Base-by-base conservation (phyloP, 1,284 basidiomycete species). In the Vanrija sp. region DNA sequence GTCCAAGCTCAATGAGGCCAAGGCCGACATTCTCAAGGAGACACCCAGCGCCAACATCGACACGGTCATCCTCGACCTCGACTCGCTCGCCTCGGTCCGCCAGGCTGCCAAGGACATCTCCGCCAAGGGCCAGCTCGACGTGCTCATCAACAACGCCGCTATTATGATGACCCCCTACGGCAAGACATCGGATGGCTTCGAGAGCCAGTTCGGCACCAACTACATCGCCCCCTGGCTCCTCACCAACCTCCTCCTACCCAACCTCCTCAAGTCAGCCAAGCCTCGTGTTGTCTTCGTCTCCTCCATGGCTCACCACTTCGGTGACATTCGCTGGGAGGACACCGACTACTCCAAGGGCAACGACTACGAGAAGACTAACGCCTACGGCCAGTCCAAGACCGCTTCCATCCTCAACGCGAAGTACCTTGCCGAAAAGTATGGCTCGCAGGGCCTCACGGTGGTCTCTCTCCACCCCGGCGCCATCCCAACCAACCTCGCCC, bases 101-200 rank as follows among this genome's bases (percentile, higher is more conserved):
- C 15, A 52, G 16, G 62, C 45, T 0, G 60, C 54, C 5, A 12
- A 46, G 38, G 49, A 53, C 38, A 61, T 66, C 40, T 25, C 14
- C 6, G 19, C 28, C 16, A 39, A 42, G 7, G 48, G 43, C 26
- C 18, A 26, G 40, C n/a, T 62, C 52, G 63, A 71, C 47, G 56
- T 68, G 9, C 55, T 71, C 23, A 65, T 69, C 62, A 63, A 65
- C 63, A 68, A 69, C 42, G 68, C 66, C 19, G 69, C 48, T 3
- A 46, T 66, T 51, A 65, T 65, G 64, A 56, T 57, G 43, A 25
- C 25, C n/a, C 64, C 62, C 1, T 56, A 63, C 43, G 34, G n/a
- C 16, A 43, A 49, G n/a, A 67, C 66, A 0, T 14, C 16, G n/a
- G 69, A 71, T 48, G 70, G 67, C n/a, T 48, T 57, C 60, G 70